Base-by-base conservation (phyloP, 2,329 filamentous ascomycete genomes). In the Claviceps sp. region DNA sequence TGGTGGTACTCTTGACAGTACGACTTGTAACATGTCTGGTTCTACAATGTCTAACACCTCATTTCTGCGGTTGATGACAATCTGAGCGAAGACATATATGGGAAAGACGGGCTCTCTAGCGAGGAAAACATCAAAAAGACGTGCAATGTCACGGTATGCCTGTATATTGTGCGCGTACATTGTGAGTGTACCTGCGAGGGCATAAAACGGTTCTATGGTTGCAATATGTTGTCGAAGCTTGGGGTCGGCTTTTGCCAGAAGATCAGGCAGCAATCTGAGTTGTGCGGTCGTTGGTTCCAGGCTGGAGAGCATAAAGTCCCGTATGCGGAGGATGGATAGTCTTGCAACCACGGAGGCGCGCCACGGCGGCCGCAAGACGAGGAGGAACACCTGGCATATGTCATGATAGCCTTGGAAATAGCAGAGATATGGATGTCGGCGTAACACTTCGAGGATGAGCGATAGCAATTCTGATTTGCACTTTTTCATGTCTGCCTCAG, bases 371-470 rank as follows among this genome's bases (percentile, higher is more conserved):
- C 84, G 83, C 4, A 98, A 75, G 11, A 96, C 90, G 14, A 98
- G 78, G 42, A 97, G 78, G 54, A 98, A 77, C 23, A 98, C 93
- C 69, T 98, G 94, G 60, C 88, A 93, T 62, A 98, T 97, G 70
- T 98, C 93, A 68, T 98, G 93, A 66, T 94, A 98, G 64, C 93
- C 93, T 71, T 98, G 93, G 67, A 98, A 98, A 70, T 98, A 98
- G 72, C 83, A 88, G 38, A 98, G 79, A 64, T 84, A 83, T 16
- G 90, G 88, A 61, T 94, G 78, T 37, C 79, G 79, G 50, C 94
- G 84, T 45, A 98, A 78, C 14, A 94, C 81, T 57, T 85, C 78
- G 49, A 80, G 79, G 61, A 98, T 97, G 49, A 98, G 75, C 56
- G 80, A 71, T 7, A 83, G 91, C 2, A 98, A 78, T 61, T 93